Percentiles rank a stretch among this genome's conserved stretches.
Conservation (phyloP, 768 basidiomycete species). For the Auriculariales sp. region DNA sequence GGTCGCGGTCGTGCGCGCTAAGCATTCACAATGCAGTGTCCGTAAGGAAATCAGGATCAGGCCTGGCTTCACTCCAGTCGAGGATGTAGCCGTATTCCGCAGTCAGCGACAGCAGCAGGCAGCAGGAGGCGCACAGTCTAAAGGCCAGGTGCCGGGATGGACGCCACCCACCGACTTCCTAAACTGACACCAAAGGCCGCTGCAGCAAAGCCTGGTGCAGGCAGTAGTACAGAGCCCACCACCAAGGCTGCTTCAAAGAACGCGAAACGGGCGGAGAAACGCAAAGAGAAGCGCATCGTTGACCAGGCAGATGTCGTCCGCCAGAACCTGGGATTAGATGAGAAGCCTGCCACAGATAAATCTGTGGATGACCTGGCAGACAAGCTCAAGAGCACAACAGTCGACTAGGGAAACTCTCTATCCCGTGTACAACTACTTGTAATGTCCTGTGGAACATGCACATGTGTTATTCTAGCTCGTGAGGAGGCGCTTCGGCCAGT, state of each 20-base stretch:
- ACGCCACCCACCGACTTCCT: slow-evolving; percentile 43
- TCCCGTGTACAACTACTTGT: too few species aligned
- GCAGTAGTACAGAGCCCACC: slow-evolving; percentile 13
- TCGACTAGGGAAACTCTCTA: slow-evolving; percentile 25
- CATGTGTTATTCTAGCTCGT: not conserved
- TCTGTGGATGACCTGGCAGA: slow-evolving; percentile 26
- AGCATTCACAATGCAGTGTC: slow-evolving; percentile 33
- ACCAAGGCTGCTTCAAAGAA: slow-evolving; percentile 29
- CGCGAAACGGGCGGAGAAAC: slow-evolving; percentile 68
- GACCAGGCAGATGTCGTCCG: slow-evolving; percentile 43
- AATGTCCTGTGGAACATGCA: not conserved
- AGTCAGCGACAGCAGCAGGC: slow-evolving; percentile 60
- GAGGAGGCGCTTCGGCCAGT: not conserved
- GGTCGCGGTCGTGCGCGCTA: too few species aligned
- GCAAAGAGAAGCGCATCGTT: slow-evolving; percentile 64
- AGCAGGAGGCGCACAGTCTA: slow-evolving; percentile 48
- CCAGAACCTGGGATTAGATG: slow-evolving; percentile 71
- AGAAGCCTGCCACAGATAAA: too few species aligned
- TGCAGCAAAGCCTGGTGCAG: slow-evolving; percentile 12
- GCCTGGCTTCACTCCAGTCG: slow-evolving; percentile 88
- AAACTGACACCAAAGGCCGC: too few species aligned
- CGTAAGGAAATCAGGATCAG: slow-evolving; percentile 83
- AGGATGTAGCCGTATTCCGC: slow-evolving; percentile 80
- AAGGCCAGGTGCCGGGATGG: slow-evolving; percentile 79
- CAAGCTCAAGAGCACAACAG: slow-evolving; percentile 42